Base-by-base conservation (phyloP, 169 alveolate species). In the Eimeria acervulina region DNA sequence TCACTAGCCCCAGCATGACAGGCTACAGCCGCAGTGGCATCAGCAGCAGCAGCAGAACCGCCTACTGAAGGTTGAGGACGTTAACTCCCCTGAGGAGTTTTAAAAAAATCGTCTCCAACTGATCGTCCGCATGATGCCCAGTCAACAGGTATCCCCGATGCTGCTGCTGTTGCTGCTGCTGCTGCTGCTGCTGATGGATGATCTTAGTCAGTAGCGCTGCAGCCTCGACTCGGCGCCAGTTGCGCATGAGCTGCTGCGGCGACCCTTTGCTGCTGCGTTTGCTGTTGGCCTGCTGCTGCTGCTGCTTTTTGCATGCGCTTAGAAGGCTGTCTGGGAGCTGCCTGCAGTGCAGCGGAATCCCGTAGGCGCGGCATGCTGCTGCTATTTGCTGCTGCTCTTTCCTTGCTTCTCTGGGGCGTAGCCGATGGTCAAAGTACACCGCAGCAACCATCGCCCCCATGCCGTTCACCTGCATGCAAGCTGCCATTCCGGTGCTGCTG, bases 61-160 rank as follows among this genome's bases (percentile, higher is more conserved):
- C 95, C 3, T 13, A 92, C 95, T 84, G 83, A 55, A 92, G 95
- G 81, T 92, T 92, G n/a, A 68, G 72, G 91, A 92, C 26, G 51
- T 92, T 85, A 6, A 84, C 91, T 12, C 95, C 95, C 28, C 95
- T 40, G 33, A 92, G 95, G 21, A 92, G 81, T 76, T 92, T 92
- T 68, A 92, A 26, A 42, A 92, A n/a, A 40, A 92, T 47, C 40
- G 95, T 92, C 70, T 92, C 95, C 52, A 92, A 13, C 84, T 92
- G 90, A 63, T 92, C 95, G 70, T 78, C 95, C 2, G 95, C 95
- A 26, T 92, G 95, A 28, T 92, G 95, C 15, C 78, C 95, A 42
- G 87, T 74, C 52, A 92, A 44, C 63, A 92, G 61, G 28, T 51
- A 90, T 2, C 89, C 90, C 90, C 90, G 38, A 21, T 51, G 90